Evolutionary conservation across 345 rosid species (phyloP).

Genomic region (Syzygium aromaticum): DNA sequence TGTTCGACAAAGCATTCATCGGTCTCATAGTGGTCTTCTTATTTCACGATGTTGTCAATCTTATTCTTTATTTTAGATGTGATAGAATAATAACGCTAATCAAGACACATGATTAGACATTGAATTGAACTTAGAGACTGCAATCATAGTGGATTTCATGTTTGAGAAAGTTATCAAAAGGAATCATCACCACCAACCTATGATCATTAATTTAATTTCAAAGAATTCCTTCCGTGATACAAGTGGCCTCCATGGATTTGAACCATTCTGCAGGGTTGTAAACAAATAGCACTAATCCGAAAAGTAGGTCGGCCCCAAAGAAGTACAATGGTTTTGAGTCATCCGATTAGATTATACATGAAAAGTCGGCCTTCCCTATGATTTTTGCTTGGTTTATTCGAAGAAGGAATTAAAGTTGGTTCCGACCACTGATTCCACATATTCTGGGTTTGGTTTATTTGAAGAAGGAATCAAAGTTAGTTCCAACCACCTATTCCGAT

Average conservation of each 20-base stretch:
- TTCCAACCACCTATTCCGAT: not conserved
- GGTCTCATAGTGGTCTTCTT: not conserved
- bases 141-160: not conserved
- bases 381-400: not conserved
- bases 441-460: not conserved
- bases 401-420: not conserved
- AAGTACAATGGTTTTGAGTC: not conserved
- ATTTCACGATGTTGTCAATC: not conserved
- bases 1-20: not conserved
- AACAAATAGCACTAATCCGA: not conserved
- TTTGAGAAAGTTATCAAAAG: not conserved
- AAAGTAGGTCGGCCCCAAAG: not conserved
- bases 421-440: not conserved
- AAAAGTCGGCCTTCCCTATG: not conserved
- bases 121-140: not conserved
- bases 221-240: not conserved
- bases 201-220: not conserved
- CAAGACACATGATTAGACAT: not conserved
- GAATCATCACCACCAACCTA: not conserved
- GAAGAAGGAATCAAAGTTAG: not conserved
- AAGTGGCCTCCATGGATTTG: not conserved
- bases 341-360: not conserved
- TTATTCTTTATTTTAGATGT: not conserved
- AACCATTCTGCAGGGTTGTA: not conserved
- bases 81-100: not conserved